Percentiles rank a stretch among this genome's conserved stretches.
These are phyloP conservation scores for Pulveroboletus sp. DNA, from an alignment of 768 basidiomycete genomes.

Conservation along the genomic window DNA sequence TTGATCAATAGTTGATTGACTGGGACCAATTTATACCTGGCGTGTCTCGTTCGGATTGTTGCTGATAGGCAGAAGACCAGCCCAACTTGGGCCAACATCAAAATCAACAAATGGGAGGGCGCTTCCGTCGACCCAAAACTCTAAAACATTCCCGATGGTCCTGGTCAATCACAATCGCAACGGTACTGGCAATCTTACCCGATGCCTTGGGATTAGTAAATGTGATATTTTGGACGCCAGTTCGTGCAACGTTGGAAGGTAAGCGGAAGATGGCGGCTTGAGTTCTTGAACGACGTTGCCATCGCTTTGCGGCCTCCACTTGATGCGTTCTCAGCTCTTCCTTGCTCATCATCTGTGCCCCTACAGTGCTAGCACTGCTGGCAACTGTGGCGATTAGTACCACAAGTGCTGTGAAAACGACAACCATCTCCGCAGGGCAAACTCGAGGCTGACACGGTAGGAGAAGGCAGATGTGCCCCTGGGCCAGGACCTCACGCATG, in stretches of 20 bases:
- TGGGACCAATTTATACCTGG: conserved; percentile 45
- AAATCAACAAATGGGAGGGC: conserved; percentile 69
- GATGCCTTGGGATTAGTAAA: conserved; percentile 66
- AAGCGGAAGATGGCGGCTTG: neutral
- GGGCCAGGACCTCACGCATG: too few species aligned
- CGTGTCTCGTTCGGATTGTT: conserved; percentile 57
- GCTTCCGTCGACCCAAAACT: conserved; percentile 70
- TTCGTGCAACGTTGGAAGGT: conserved; percentile 3
- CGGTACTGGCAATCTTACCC: too few species aligned
- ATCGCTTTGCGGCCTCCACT: conserved; percentile 46
- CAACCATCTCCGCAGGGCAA: conserved; percentile 10
- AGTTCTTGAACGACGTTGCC: conserved; percentile 9
- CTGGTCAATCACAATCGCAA: neutral
- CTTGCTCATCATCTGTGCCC: conserved; percentile 31
- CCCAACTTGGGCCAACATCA: conserved; percentile 74
- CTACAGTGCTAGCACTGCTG: conserved; percentile 4
- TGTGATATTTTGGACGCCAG: conserved; percentile 58
- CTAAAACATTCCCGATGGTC: conserved; percentile 30
- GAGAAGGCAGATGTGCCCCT: too few species aligned
- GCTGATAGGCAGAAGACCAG: conserved; percentile 73
- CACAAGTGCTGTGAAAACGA: conserved; percentile 2
- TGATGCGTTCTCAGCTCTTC: conserved; percentile 45
- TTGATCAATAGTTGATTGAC: too few species aligned
- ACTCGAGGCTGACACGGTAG: too few species aligned
- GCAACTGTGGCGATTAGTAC: too few species aligned